These are phyloP conservation scores for Didymella sp. DNA, from an alignment of 2,329 filamentous ascomycete species.

Conservation along the genomic window DNA sequence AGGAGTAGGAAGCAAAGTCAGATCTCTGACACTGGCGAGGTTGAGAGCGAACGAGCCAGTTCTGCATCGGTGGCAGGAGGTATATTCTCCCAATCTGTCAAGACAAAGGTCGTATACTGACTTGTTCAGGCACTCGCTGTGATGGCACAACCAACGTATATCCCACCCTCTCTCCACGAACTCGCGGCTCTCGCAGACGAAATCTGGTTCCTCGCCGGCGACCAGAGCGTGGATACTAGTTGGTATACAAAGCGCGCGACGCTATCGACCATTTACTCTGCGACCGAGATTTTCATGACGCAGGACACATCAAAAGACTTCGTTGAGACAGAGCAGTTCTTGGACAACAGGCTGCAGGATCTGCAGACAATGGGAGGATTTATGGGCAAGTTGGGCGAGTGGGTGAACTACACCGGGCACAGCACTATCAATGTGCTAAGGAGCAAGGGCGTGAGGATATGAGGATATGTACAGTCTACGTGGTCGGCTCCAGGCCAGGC, in stretches of 20 bases:
- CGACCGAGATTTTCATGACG: constrained; percentile 89
- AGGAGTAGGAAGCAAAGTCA: constrained; percentile 69
- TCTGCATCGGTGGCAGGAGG: constrained; percentile 85
- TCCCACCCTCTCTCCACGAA: constrained; percentile 78
- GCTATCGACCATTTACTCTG: constrained; percentile 71
- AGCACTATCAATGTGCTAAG: constrained; percentile 81
- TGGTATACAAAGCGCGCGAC: constrained; percentile 83
- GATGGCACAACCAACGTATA: constrained; percentile 84
- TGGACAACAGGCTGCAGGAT: constrained; percentile 77
- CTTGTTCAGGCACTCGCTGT: constrained; percentile 75
- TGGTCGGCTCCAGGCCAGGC: background rate
- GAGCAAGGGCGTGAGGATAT: constrained; percentile 87
- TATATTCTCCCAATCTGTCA: constrained; percentile 45
- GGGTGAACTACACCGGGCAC: constrained; percentile 80
- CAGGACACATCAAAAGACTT: constrained; percentile 79
- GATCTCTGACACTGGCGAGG: constrained; percentile 75
- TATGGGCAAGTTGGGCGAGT: constrained; percentile 71
- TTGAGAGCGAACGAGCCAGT: constrained; percentile 76
- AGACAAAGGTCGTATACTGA: constrained; percentile 3
- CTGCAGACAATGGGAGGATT: constrained; percentile 67
- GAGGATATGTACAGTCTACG: constrained; percentile 9
- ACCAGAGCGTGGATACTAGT: constrained; percentile 78
- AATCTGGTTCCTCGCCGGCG: constrained; percentile 86
- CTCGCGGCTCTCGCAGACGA: constrained; percentile 86
- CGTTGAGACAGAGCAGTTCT: constrained; percentile 77